Percentiles rank a stretch among this genome's conserved stretches.
phyloP scores from a whole-genome alignment of 495 filamentous ascomycete genomes.

The Cudoniella acicularis region DNA sequence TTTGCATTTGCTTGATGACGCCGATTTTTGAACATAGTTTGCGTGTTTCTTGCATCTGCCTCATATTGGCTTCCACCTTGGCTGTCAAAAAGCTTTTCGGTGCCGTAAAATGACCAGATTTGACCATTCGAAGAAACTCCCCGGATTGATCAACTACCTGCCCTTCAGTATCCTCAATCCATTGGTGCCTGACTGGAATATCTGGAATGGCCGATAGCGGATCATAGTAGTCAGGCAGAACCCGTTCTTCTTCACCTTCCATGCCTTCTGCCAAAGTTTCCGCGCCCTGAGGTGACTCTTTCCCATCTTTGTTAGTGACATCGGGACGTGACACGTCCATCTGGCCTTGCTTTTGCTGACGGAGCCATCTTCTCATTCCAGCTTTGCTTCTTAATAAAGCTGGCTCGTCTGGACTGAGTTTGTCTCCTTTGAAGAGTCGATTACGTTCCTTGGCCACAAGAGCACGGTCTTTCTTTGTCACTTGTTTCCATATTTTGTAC shows the following conservation, averaged over 20 bases:
- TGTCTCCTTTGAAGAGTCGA: conserved; percentile 78
- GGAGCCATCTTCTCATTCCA: conserved; percentile 69
- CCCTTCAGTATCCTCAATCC: conserved; percentile 83
- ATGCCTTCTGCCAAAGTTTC: conserved; percentile 90
- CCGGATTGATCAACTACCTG: conserved; percentile 81
- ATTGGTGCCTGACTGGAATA: conserved; percentile 66
- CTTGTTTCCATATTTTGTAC: conserved; percentile 97
- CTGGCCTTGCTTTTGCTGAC: conserved; percentile 61
- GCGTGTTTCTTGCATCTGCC: conserved; percentile 93
- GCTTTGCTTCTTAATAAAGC: conserved; percentile 73
- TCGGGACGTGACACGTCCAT: conserved; percentile 37
- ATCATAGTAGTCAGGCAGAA: conserved; percentile 92
- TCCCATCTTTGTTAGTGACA: conserved; percentile 39
- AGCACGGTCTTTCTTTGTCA: conserved; percentile 96
- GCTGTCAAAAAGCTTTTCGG: conserved; percentile 70
- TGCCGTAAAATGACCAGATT: conserved; percentile 71
- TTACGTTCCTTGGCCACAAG: conserved; percentile 73
- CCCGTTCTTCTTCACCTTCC: conserved; percentile 73
- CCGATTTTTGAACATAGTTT: conserved; percentile 95
- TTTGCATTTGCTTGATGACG: conserved; percentile 99
- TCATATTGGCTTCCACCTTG: conserved; percentile 85
- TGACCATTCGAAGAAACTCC: conserved; percentile 72
- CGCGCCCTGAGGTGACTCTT: conserved; percentile 42
- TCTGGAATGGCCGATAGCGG: conserved; percentile 82
- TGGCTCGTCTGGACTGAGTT: conserved; percentile 81